Evolutionary conservation across 352 stramenopile species (phyloP).

Genomic region (Phytophthora fragariae): DNA sequence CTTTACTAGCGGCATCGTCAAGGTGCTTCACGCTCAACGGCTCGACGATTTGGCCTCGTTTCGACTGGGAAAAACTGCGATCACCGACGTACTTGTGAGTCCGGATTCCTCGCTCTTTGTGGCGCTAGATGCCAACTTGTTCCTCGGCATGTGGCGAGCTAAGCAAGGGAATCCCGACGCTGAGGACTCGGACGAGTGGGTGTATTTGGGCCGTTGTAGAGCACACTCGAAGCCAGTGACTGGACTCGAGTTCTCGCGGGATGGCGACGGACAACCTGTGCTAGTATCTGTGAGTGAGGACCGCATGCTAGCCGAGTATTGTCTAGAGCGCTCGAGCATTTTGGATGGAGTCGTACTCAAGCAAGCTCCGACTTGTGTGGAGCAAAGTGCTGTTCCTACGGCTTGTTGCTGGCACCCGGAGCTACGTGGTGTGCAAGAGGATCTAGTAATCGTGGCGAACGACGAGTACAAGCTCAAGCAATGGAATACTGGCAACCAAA

Average conservation of each 20-base stretch:
- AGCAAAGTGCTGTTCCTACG: constrained; percentile 88
- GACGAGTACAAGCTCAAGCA: constrained; percentile 95
- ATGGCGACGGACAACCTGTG: constrained; percentile 72
- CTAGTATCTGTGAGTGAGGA: constrained; percentile 91
- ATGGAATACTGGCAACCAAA: constrained; percentile 93
- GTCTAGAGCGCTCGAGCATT: constrained; percentile 82
- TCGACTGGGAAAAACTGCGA: constrained; percentile 69
- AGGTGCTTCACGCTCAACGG: constrained; percentile 78
- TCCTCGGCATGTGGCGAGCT: constrained; percentile 80
- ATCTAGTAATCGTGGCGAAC: constrained; percentile 91
- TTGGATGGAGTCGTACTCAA: constrained; percentile 88
- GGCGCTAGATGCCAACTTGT: constrained; percentile 73
- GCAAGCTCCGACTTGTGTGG: constrained; percentile 72
- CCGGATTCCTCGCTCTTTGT: constrained; percentile 80
- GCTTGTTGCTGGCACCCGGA: constrained; percentile 92
- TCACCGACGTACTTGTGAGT: constrained; percentile 85
- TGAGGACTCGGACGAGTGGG: constrained; percentile 61
- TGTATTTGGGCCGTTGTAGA: constrained; percentile 84
- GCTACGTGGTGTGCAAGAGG: constrained; percentile 80
- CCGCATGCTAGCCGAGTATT: constrained; percentile 91
- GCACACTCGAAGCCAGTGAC: constrained; percentile 87
- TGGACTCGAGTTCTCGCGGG: constrained; percentile 87
- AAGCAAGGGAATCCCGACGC: constrained; percentile 40
- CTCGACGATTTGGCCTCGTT: constrained; percentile 85
- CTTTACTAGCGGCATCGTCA: constrained; percentile 88